Evolutionary conservation across 176 grass and related monocot species (phyloP), one percentile per base, ranked within the genome.

Genomic region (Eragrostis nindensis): DNA sequence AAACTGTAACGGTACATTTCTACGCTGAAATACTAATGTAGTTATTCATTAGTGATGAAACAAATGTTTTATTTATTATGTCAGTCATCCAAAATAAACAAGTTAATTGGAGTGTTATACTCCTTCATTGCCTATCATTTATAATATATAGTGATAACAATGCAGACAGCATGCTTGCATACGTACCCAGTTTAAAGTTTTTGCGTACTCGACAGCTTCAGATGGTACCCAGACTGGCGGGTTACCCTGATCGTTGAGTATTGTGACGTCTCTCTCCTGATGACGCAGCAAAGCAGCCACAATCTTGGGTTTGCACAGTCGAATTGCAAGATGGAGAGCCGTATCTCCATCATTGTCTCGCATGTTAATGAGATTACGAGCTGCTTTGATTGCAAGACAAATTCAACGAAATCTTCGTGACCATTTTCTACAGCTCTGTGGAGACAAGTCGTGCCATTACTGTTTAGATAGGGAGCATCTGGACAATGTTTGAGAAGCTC

Each of bases 111-210:
- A 7, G 40, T 42, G 40, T n/a, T 53, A 12, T 8, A 26, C 49
- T 0, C n/a, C n/a, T n/a, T n/a, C n/a, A n/a, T n/a, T n/a, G n/a
- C n/a, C n/a, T n/a, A n/a, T n/a, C n/a, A n/a, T n/a, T n/a, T n/a
- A n/a, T n/a, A n/a, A n/a, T n/a, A n/a, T n/a, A n/a, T n/a, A n/a
- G n/a, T n/a, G n/a, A n/a, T n/a, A n/a, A n/a, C n/a, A n/a, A n/a
- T n/a, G n/a, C n/a, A n/a, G n/a, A n/a, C n/a, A n/a, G n/a, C n/a
- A n/a, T n/a, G n/a, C n/a, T n/a, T n/a, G n/a, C n/a, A n/a, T n/a
- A n/a, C n/a, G n/a, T 12, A 74, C 71, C 71, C 71, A 74, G 11
- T 56, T 56, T 41, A 74, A 40, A 8, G 50, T 74, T 30, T 74
- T 74, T 49, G 71, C 30, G 13, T 4, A 11, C 1, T 55, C 0